Conservation (phyloP, 345 rosid genomes). For the Garcia nutans region DNA sequence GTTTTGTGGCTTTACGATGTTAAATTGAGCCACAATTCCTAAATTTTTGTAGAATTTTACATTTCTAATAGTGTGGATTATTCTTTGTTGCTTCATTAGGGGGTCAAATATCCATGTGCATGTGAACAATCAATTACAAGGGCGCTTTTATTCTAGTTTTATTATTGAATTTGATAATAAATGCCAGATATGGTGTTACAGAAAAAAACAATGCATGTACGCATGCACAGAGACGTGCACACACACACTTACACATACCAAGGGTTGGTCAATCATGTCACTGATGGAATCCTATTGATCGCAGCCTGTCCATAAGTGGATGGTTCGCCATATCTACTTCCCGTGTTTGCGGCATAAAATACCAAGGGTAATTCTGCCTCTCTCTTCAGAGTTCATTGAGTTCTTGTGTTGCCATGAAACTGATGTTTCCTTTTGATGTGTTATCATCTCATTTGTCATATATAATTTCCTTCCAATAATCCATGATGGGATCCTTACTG, state of each 20-base stretch:
- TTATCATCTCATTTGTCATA: not conserved
- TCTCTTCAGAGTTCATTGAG: not conserved
- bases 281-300: slow-evolving; percentile 29
- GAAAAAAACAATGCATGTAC: not conserved
- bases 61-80: not conserved
- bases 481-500: not conserved
- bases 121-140: not conserved
- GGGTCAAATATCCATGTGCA: not conserved
- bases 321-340: slow-evolving; percentile 94
- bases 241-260: not conserved
- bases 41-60: no score
- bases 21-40: not conserved
- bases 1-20: no score
- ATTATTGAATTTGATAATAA: not conserved
- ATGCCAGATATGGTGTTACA: not conserved
- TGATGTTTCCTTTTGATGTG: no score
- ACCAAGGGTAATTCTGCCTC: slow-evolving; percentile 58
- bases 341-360: slow-evolving; percentile 76
- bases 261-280: not conserved
- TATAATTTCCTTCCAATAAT: not conserved
- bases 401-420: not conserved
- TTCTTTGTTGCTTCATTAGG: not conserved
- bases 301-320: slow-evolving; percentile 99
- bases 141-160: not conserved
- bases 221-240: not conserved